Percentiles rank a stretch among this genome's conserved stretches.
Evolutionary conservation across 129 eudicot species (phyloP).

Genomic region (carrot (Daucus carota)): DNA sequence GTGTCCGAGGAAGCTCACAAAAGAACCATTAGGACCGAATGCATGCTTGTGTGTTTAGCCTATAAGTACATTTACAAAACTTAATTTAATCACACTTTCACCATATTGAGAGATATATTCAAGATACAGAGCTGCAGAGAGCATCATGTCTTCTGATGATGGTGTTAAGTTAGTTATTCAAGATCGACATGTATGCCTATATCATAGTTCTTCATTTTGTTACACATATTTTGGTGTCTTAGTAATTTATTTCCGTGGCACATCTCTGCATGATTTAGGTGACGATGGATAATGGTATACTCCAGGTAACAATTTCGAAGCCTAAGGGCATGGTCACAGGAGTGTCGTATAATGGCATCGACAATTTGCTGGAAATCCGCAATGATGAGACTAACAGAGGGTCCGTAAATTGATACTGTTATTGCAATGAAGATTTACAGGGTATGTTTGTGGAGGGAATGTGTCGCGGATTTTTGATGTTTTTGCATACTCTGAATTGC

Average conservation of each 20-base stretch:
- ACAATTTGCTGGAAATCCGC: constrained; percentile 35
- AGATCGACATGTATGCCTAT: not conserved
- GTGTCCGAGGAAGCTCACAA: no score
- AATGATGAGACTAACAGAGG: constrained; percentile 34
- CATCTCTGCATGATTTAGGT: constrained; percentile 22
- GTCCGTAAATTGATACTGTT: not conserved
- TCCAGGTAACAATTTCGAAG: constrained; percentile 22
- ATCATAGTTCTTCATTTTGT: not conserved
- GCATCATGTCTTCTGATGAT: not conserved
- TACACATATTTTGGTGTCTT: not conserved
- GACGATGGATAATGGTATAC: constrained; percentile 33
- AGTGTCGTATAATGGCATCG: constrained; percentile 33
- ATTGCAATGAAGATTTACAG: not conserved
- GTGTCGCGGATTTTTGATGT: not conserved
- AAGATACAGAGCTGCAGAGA: not conserved
- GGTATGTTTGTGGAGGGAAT: no score
- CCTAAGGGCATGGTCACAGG: constrained; percentile 28
- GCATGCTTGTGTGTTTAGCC: no score
- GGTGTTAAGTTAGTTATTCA: not conserved
- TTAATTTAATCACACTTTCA: no score
- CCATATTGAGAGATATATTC: not conserved
- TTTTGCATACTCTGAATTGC: not conserved
- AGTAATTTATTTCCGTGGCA: not conserved
- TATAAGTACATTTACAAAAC: not conserved
- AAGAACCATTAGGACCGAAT: no score